Base-by-base conservation (phyloP, 1,139 yeast species). In the Kazachstania sp. region DNA sequence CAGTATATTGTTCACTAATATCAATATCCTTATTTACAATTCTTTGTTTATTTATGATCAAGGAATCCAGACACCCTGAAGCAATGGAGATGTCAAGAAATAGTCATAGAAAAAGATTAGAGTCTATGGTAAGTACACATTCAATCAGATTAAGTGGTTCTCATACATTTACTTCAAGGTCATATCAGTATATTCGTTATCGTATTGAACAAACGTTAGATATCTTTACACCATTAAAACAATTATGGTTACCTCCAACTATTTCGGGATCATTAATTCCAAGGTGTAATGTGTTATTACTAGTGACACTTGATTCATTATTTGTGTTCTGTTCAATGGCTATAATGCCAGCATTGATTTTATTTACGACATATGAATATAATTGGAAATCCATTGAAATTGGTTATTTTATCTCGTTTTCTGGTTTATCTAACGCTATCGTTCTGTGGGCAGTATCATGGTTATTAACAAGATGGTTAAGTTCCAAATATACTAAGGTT, bases 301-400 rank as follows among this genome's bases (percentile, higher is more conserved):
- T 86, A 31, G 67, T 83, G 0, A 29, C 64, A 1, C 64, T 76
- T 43, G 85, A 81, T 50, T 65, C 78, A 6, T 45, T 77, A 13
- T 48, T 74, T 39, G 58, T 70, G 28, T 47, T 60, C 8, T 53
- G 60, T 1, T 59, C 65, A 2, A 54, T 65, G 13, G 70, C 72
- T 1, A 48, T 65, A 28, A 73, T 74, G 9, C 75, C 77, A 20
- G 66, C 81, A 1, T 53, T 76, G 16, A 63, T 83, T 1, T 66
- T 86, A 31, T 85, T 78, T 57, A 77, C 83, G 0, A 77, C 83
- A 30, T 79, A 72, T 58, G 62, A 59, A 39, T 85, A 79, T 61
- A 57, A 71, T 20, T 83, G 94, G 86, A 67, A 68, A 2, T 73
- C 86, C 18, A 73, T 69, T 3, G 75, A 75, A 44, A 65, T 83